Conservation (phyloP, 2,329 filamentous ascomycete species). For the Coniochaeta sp. region DNA sequence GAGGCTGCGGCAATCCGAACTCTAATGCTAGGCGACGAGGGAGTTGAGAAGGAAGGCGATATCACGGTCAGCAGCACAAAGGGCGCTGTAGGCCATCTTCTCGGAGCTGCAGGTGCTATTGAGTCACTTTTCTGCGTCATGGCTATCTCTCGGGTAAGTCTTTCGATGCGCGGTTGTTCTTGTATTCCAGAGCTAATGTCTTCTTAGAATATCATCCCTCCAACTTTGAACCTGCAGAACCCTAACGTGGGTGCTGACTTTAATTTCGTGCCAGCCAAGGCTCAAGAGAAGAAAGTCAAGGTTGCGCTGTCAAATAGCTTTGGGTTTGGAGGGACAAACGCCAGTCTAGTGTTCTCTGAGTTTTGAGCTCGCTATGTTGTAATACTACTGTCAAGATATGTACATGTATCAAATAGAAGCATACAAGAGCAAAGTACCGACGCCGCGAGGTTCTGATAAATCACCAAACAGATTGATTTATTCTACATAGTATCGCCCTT, state of each 20-base stretch:
- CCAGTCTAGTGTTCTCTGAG: conserved; percentile 70
- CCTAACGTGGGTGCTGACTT: conserved; percentile 63
- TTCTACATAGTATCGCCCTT: too few species aligned
- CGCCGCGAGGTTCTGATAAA: too few species aligned
- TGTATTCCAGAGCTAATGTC: neutral
- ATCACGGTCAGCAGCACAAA: conserved; percentile 92
- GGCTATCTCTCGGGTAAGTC: conserved; percentile 66
- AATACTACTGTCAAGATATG: neutral
- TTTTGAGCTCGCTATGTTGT: conserved; percentile 2
- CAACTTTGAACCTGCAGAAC: conserved; percentile 73
- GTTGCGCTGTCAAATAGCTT: conserved; percentile 92
- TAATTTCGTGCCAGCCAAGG: conserved; percentile 71
- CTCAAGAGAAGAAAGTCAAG: conserved; percentile 63
- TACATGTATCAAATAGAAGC: neutral
- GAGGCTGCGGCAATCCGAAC: conserved; percentile 77
- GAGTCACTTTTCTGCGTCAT: conserved; percentile 83
- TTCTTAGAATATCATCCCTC: conserved; percentile 65
- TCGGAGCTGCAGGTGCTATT: conserved; percentile 85
- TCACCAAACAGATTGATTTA: too few species aligned
- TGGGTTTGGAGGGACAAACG: conserved; percentile 95
- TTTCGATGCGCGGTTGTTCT: neutral
- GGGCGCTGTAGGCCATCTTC: conserved; percentile 81
- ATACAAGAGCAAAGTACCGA: neutral
- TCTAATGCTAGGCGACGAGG: conserved; percentile 67
- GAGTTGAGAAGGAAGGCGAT: conserved; percentile 49